Evolutionary conservation across 352 stramenopile genomes (phyloP).

Genomic region (Pythium brassicae): DNA sequence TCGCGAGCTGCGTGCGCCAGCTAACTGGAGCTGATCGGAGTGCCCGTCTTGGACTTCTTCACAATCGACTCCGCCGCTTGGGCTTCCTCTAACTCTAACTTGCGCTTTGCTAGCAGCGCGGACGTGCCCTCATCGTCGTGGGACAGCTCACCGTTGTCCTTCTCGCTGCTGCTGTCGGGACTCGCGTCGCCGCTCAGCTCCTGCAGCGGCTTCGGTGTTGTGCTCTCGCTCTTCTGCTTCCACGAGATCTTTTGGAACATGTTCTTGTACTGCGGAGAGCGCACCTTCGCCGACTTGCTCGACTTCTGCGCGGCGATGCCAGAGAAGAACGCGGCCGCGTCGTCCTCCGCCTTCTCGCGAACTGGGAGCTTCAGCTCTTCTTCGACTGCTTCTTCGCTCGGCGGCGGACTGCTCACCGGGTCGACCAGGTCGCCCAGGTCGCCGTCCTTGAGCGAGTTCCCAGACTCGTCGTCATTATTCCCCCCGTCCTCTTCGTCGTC

Average conservation of each 20-base stretch:
- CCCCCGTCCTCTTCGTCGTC: conserved; percentile 68
- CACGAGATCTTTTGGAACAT: conserved; percentile 80
- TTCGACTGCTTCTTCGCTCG: conserved; percentile 25
- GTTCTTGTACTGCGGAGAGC: conserved; percentile 65
- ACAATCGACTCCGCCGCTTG: conserved; percentile 51
- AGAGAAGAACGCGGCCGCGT: conserved; percentile 46
- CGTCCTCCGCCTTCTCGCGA: conserved; percentile 48
- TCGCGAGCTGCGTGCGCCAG: conserved; percentile 1
- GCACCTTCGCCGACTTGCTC: conserved; percentile 28
- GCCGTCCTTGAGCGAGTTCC: conserved; percentile 27
- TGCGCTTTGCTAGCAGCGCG: conserved; percentile 44
- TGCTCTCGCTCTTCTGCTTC: conserved; percentile 30
- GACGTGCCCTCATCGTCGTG: conserved; percentile 15
- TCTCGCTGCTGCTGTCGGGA: conserved; percentile 26
- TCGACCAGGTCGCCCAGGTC: conserved; percentile 22
- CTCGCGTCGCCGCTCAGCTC: conserved; percentile 4
- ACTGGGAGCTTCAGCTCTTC: conserved; percentile 61
- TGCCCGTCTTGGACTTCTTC: conserved; percentile 71
- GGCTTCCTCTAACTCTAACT: conserved; percentile 53
- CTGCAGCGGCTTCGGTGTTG: conserved; percentile 17
- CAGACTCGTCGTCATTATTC: conserved; percentile 45
- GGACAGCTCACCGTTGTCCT: conserved; percentile 14
- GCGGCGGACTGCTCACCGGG: conserved; percentile 10
- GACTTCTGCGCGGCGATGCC: conserved; percentile 37
- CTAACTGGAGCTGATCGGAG: conserved; percentile 67